phyloP scores from a whole-genome alignment of 495 filamentous ascomycete genomes.

The Aspergillus funiculosus region DNA sequence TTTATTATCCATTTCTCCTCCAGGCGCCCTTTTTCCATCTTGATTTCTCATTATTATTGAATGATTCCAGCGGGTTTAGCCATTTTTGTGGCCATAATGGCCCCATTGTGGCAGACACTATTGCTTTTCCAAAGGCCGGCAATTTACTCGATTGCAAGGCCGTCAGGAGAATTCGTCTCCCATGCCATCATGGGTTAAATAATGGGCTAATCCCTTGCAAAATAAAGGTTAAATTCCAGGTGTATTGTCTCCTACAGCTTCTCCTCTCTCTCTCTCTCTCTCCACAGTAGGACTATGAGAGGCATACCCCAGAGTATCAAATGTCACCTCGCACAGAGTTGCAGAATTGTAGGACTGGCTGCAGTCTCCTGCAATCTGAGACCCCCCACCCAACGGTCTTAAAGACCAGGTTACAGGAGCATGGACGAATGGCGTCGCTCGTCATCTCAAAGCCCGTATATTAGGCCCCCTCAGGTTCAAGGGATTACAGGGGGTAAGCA shows the following conservation, averaged over 20 bases:
- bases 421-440: neutral
- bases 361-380: slow-evolving; percentile 4
- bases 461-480: neutral
- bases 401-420: slow-evolving; percentile 3
- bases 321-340: no score
- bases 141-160: no score
- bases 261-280: no score
- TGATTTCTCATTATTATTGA: slow-evolving; percentile 2
- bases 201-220: no score
- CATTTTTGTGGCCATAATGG: neutral
- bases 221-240: no score
- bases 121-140: slow-evolving; percentile 6
- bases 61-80: slow-evolving; percentile 7
- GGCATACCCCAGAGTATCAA: no score
- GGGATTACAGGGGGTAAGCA: neutral
- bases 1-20: neutral
- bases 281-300: no score
- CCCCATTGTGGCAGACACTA: slow-evolving; percentile 11
- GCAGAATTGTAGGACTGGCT: no score
- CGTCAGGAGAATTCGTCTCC: neutral
- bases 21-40: neutral
- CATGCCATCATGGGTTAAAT: neutral
- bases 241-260: no score
- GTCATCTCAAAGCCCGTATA: neutral
- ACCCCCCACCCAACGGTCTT: neutral